These are phyloP conservation scores for Astraeus odoratus DNA, from an alignment of 768 basidiomycete species.

Conservation along the genomic window DNA sequence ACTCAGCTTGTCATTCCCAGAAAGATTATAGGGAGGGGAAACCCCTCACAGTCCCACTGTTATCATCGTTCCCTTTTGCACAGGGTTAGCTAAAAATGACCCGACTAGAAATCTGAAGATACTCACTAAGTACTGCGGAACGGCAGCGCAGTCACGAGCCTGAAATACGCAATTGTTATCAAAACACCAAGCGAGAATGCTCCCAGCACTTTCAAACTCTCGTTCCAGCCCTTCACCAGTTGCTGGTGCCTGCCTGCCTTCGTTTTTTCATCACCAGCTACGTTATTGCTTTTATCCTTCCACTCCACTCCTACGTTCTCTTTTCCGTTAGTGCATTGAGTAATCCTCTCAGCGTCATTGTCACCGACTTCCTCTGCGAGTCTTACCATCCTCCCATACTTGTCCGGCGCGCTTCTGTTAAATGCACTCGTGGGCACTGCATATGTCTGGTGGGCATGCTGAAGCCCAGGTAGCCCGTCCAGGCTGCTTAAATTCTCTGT, in stretches of 20 bases:
- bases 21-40: too few species aligned
- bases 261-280: not conserved
- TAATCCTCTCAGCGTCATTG: not conserved
- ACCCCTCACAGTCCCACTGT: too few species aligned
- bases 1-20: too few species aligned
- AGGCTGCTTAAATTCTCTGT: conserved; percentile 43
- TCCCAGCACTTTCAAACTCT: conserved; percentile 5
- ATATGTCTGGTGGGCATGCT: conserved; percentile 19
- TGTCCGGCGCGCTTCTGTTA: conserved; percentile 8
- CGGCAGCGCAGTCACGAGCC: not conserved
- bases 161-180: conserved; percentile 5
- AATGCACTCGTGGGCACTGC: conserved; percentile 17
- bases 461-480: conserved; percentile 50
- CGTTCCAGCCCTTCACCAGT: not conserved
- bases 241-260: not conserved
- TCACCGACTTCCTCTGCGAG: not conserved
- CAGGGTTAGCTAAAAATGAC: too few species aligned
- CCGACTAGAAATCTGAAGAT: not conserved
- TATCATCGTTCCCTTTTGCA: too few species aligned
- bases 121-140: not conserved
- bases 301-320: not conserved
- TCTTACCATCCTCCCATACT: not conserved
- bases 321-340: not conserved
- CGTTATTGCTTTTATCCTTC: not conserved
- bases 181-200: conserved; percentile 18